Conservation (phyloP, 2,329 filamentous ascomycete genomes). For the Fusarium paranaense region DNA sequence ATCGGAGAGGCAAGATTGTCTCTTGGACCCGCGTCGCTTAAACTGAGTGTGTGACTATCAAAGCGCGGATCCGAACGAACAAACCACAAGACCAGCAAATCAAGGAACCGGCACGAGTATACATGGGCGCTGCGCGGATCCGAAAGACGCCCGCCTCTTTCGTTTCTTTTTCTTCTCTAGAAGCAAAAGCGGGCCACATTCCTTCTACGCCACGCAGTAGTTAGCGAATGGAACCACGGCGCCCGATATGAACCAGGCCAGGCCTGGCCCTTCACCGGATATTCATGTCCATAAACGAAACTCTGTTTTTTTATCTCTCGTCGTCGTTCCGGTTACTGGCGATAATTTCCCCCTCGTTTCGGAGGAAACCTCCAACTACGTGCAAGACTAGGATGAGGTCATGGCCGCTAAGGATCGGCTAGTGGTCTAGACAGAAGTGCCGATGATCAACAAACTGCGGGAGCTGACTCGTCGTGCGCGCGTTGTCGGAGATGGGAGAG, state of each 20-base stretch:
- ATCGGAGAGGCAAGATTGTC: background rate
- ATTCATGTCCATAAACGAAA: background rate
- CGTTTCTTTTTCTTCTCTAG: conserved; percentile 1
- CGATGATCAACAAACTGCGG: conserved; percentile 19
- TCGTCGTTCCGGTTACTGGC: conserved; percentile 11
- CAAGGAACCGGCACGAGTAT: background rate
- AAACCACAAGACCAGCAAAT: background rate
- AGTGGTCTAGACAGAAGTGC: conserved; percentile 24
- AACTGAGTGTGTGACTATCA: background rate
- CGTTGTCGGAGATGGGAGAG: background rate
- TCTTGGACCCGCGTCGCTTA: background rate
- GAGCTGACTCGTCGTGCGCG: background rate
- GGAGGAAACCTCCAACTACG: background rate
- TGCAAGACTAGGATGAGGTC: conserved; percentile 17
- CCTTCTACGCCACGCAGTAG: background rate
- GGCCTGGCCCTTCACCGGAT: background rate
- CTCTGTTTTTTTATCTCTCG: background rate
- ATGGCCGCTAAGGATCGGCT: conserved; percentile 18
- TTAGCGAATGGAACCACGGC: background rate
- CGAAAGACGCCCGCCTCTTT: background rate
- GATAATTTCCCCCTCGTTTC: conserved; percentile 13
- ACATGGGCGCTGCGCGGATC: background rate
- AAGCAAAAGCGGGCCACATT: background rate
- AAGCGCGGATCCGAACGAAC: background rate
- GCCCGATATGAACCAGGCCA: background rate